Evolutionary conservation across 306 rosid species (phyloP), one percentile per base, ranked within the genome.

Genomic region (Lagenaria siceraria): DNA sequence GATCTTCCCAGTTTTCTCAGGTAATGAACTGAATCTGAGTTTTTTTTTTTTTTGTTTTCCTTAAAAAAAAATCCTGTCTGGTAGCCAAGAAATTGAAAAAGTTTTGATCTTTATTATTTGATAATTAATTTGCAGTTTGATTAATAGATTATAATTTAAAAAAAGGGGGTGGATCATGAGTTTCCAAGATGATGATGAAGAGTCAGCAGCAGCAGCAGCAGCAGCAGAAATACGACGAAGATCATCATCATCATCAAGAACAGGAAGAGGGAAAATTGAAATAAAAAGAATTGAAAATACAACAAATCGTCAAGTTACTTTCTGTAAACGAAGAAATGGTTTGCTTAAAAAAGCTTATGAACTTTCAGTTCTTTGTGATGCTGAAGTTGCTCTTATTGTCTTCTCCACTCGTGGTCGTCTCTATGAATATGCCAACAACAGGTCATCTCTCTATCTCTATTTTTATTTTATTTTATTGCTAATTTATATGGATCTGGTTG

Each of bases 361-460:
- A 72, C 84, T 94, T 61, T 94, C 98, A 76, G 98, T 94, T 43
- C 94, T 94, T 33, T 94, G 98, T 85, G 98, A 94, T 83, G 98
- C 98, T 8, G 98, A 94, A 80, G 90, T 94, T 68, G 96, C 98
- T 76, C 90, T 94, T 31, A 82, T 94, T 5, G 98, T 94, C 83
- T 94, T 94, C 93, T 94, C 98, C 74, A 87, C 58, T 89, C 96
- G 97, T 11, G 98, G 98, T 24, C 97, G 98, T 33, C 97, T 94
- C 80, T 91, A 91, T 79, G 97, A 94, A 80, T 94, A 94, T 79
- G 92, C 98, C 64, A 94, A 92, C 78, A 89, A 90, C 86, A 94
- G 98, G 98, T 94, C 48, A 51, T 78, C 7, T 86, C n/a, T 51
- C 7, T 36, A n/a, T n/a, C n/a, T n/a, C n/a, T n/a, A n/a, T n/a